Evolutionary conservation across 768 basidiomycete species (phyloP).

Genomic region (Sporobolomyces roseus): DNA sequence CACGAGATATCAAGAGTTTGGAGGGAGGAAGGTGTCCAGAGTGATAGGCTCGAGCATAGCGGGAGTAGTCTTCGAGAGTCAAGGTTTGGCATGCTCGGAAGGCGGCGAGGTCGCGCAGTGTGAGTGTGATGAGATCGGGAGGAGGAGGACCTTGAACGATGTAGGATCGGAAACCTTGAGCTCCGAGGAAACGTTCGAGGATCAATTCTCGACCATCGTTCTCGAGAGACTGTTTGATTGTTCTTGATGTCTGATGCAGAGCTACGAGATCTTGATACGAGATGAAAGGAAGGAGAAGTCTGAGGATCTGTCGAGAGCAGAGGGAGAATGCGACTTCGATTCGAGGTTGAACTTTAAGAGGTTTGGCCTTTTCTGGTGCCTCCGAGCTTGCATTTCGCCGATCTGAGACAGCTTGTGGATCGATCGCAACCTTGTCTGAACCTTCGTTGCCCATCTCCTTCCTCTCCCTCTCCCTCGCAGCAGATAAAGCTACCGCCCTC

Average conservation of each 20-base stretch:
- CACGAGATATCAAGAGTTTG: constrained; percentile 23
- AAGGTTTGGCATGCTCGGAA: constrained; percentile 31
- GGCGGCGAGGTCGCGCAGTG: constrained; percentile 36
- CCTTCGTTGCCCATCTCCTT: background rate
- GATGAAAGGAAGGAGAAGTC: constrained; percentile 17
- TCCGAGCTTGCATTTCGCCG: background rate
- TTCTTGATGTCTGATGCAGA: constrained; percentile 14
- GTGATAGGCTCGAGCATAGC: constrained; percentile 16
- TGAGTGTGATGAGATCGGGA: constrained; percentile 22
- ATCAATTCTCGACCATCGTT: constrained; percentile 31
- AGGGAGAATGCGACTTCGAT: constrained; percentile 31
- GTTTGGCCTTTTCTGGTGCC: background rate
- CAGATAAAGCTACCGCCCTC: constrained; percentile 2
- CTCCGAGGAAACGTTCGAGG: constrained; percentile 39
- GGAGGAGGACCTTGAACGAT: background rate
- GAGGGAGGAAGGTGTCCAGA: background rate
- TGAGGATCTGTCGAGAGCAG: background rate
- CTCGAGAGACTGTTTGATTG: constrained; percentile 16
- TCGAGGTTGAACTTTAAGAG: background rate
- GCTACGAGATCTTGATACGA: constrained; percentile 14
- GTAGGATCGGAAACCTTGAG: constrained; percentile 29
- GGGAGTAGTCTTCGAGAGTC: constrained; percentile 28
- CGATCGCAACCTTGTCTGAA: too few species aligned
- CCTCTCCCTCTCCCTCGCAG: constrained; percentile 20
- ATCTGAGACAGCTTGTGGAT: background rate